Conservation (phyloP, 306 rosid species). For the Datisca glomerata region DNA sequence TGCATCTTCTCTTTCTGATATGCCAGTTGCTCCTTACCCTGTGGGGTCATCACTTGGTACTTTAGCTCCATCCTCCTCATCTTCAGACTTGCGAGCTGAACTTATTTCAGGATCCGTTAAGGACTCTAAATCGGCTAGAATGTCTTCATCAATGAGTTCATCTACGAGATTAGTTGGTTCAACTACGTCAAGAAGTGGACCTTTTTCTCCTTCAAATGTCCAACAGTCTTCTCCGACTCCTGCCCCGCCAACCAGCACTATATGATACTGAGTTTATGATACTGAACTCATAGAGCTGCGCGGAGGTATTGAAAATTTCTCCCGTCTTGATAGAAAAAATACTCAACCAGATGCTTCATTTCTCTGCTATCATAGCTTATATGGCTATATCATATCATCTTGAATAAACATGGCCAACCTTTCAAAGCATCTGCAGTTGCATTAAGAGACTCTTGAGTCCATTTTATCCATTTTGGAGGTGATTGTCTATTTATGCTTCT, state of each 20-base stretch:
- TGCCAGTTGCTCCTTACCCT: slow-evolving; percentile 91
- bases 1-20: slow-evolving; percentile 77
- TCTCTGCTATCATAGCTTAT: too few relatives aligned
- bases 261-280: too few relatives aligned
- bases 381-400: too few relatives aligned
- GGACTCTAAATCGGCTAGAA: slow-evolving; percentile 60
- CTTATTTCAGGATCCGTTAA: slow-evolving; percentile 47
- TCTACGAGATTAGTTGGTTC: slow-evolving; percentile 60
- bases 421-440: too few relatives aligned
- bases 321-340: too few relatives aligned
- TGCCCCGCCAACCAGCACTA: slow-evolving; percentile 10
- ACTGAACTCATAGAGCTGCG: too few relatives aligned
- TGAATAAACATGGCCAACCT: too few relatives aligned
- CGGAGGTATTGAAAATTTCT: too few relatives aligned
- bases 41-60: slow-evolving; percentile 77
- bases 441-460: too few relatives aligned
- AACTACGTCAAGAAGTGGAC: slow-evolving; percentile 41
- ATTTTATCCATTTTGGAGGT: too few relatives aligned
- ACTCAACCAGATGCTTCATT: too few relatives aligned
- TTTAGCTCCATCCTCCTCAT: slow-evolving; percentile 77
- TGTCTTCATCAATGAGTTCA: slow-evolving; percentile 66
- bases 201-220: slow-evolving; percentile 9
- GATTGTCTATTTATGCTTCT: too few relatives aligned
- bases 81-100: slow-evolving; percentile 76
- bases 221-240: slow-evolving; percentile 41